Base-by-base conservation (phyloP, 176 grass and related monocot species). In the Phoenix roebelenii region DNA sequence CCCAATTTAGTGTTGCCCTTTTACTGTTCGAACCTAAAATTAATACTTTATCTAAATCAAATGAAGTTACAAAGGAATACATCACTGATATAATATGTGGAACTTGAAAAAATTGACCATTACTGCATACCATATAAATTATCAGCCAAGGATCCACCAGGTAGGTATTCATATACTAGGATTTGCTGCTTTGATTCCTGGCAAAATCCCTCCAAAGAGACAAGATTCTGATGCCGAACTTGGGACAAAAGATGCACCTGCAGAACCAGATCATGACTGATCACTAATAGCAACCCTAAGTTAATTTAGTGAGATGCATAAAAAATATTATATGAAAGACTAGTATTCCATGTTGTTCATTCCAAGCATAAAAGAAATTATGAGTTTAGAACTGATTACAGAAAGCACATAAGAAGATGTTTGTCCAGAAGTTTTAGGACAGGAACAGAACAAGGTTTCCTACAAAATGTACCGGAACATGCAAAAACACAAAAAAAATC, bases 201-300 rank as follows among this genome's bases (percentile, higher is more conserved):
- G 49, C 66, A 77, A 15, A 77, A 77, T 55, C 75, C 75, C 63
- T 77, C 75, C 62, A 77, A 68, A 57, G 75, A 35, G 32, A 77
- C 66, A 12, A 77, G 58, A 69, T 77, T 77, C 54, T 77, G 65
- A 77, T 77, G 75, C 57, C 51, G 67, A 29, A 71, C 62, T 61
- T 77, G 66, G 61, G 75, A 77, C 54, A 77, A 64, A 63, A 77
- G 67, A 32, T 61, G 53, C 28, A 77, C 75, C 75, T 77, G 61
- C 54, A 49, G 35, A 44, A 44, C 35, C 35, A 44, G 35, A 7
- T 44, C 10, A 55, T 49, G 26, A 26, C n/a, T 70, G 7, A 50
- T 70, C 4, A 16, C n/a, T 70, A 44, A 53, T 51, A n/a, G 35
- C 62, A 19, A 30, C 12, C 24, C 14, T 18, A 32, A 58, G 5